Base-by-base conservation (phyloP, 139 green algal species). In the Chlorella sp. region DNA sequence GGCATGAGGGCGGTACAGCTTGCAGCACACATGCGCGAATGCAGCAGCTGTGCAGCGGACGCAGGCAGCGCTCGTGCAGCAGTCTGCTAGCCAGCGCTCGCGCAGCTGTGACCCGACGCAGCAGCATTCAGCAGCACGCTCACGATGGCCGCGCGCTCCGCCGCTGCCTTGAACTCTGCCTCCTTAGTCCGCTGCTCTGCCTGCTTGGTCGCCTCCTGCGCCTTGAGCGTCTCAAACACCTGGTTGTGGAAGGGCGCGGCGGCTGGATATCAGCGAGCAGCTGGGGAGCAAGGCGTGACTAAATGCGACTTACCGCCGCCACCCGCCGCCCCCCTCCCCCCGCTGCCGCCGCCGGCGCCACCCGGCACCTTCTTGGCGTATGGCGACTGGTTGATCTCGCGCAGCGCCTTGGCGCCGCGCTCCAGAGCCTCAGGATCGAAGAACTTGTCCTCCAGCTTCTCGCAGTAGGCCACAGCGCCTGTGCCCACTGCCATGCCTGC, bases 341-440 rank as follows among this genome's bases (percentile, higher is more conserved):
- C 31, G 33, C 31, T 12, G 6, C 6, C 38, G 63, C 63, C 41
- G 17, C 56, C 41, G 25, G 11, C 41, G 8, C 29, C 63, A 27
- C 21, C 63, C 9, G 79, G 11, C 65, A 94, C 95, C 88, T 94
- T 83, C 83, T 99, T 99, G 1, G 95, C 95, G 63, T 97, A 89
- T 1, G 93, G 84, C 0, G 91, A 97, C 62, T 80, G 78, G 68
- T 99, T 95, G 59, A 99, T 99, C 71, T 99, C 96, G 8, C 95
- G 73, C 29, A 99, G 80, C 17, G 95, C 96, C 81, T 97, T 98
- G 3, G 96, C 96, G 41, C 94, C 96, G 14, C 96, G 82, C 82
- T 99, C 96, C 25, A 98, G 84, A 23, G 94, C 94, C 75, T 99
- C 96, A 11, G 96, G 95, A 79, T 99, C 96, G 65, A 98, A 98